These are phyloP conservation scores for Fusarium nisikadoi DNA, from an alignment of 2,329 filamentous ascomycete species.

Conservation along the genomic window DNA sequence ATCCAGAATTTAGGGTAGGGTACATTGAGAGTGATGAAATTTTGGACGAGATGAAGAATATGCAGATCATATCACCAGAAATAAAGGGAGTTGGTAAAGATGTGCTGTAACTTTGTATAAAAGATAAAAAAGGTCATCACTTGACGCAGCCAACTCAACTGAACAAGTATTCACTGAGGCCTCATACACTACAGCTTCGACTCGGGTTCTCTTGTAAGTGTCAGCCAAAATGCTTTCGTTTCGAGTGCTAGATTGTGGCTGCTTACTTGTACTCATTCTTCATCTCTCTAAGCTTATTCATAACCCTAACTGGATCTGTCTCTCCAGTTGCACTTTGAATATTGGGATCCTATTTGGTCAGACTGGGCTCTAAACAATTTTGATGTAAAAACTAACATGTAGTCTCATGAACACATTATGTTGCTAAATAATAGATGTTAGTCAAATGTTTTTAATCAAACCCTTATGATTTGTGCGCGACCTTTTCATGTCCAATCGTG, in stretches of 20 bases:
- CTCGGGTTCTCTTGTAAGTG: neutral
- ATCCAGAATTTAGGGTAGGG: neutral
- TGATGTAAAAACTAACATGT: neutral
- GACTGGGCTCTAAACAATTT: rapidly evolving
- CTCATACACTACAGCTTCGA: neutral
- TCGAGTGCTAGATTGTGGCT: rapidly evolving
- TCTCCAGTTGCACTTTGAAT: neutral
- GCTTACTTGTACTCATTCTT: neutral
- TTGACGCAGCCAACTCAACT: too few relatives aligned
- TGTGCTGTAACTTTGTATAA: rapidly evolving
- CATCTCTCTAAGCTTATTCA: neutral
- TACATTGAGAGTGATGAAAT: neutral
- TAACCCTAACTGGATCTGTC: neutral
- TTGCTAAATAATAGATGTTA: neutral
- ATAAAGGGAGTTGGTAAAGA: too few relatives aligned
- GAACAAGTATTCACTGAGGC: rapidly evolving
- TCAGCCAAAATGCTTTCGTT: neutral
- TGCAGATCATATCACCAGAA: neutral
- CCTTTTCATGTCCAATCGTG: neutral
- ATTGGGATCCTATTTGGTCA: neutral
- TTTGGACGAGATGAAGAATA: neutral
- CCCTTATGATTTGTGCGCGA: rapidly evolving
- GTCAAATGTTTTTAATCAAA: rapidly evolving
- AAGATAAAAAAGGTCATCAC: neutral
- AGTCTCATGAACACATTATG: neutral